Evolutionary conservation across 495 filamentous ascomycete genomes (phyloP).

Genomic region (Usnea hakonensis): DNA sequence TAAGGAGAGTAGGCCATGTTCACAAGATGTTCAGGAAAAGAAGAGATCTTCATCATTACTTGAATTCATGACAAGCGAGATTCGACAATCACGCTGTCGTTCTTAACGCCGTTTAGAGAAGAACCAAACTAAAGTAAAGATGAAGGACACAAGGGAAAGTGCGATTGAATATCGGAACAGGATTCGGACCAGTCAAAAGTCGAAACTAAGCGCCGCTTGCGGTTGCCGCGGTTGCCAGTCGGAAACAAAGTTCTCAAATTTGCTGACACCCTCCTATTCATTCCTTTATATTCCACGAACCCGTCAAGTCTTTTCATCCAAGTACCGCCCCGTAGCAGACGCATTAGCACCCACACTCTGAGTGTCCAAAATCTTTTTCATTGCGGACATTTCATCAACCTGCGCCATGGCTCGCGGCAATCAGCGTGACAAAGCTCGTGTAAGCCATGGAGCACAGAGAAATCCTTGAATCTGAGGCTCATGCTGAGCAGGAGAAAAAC

Average conservation of each 20-base stretch:
- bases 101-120: not conserved
- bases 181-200: not conserved
- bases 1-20: not conserved
- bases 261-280: not conserved
- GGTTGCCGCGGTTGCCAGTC: not conserved
- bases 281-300: not conserved
- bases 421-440: constrained; percentile 78
- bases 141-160: not conserved
- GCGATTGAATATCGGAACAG: not conserved
- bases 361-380: not conserved
- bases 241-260: not conserved
- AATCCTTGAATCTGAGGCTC: constrained; percentile 47
- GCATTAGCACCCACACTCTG: not conserved
- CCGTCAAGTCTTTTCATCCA: not conserved
- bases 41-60: not conserved
- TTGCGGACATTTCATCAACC: constrained; percentile 1
- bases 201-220: not conserved
- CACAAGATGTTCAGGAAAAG: not conserved
- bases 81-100: not conserved
- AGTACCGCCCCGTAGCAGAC: not conserved
- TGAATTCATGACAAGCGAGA: not conserved
- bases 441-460: constrained; percentile 61
- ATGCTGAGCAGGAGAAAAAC: not conserved
- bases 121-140: not conserved
- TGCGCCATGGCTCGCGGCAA: constrained; percentile 78